phyloP scores from a whole-genome alignment of 495 filamentous ascomycete genomes.

The Daldinia grandis region DNA sequence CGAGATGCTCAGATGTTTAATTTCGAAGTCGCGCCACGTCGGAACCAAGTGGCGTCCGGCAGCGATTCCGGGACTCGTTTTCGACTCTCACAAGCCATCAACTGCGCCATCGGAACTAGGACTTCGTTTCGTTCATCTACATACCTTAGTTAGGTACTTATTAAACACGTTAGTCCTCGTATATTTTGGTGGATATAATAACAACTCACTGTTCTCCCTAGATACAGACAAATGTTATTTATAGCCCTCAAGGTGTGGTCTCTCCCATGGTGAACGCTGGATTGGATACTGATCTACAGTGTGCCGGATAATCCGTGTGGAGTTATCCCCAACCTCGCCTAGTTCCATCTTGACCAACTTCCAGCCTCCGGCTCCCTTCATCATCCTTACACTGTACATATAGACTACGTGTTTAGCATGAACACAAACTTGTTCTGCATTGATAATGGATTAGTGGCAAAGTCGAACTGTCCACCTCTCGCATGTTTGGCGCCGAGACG shows the following conservation, averaged over 20 bases:
- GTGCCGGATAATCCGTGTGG: conserved; percentile 4
- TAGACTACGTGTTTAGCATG: conserved; percentile 7
- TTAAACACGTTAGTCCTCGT: neutral
- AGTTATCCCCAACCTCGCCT: conserved; percentile 28
- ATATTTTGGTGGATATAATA: neutral
- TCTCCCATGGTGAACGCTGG: neutral
- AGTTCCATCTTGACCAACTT: conserved; percentile 27
- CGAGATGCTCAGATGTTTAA: neutral
- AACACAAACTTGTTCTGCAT: conserved; percentile 14
- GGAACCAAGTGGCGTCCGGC: conserved; percentile 6
- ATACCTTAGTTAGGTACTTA: neutral
- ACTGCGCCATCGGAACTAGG: conserved; percentile 21
- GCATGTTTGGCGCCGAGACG: conserved; percentile 3
- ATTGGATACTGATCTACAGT: conserved; percentile 3
- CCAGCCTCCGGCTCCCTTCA: conserved; percentile 14
- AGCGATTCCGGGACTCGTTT: conserved; percentile 9
- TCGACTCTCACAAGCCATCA: conserved; percentile 12
- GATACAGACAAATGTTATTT: neutral
- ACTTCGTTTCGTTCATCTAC: neutral
- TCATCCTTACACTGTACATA: conserved; percentile 2
- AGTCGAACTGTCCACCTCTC: conserved; percentile 8
- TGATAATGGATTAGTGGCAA: conserved; percentile 12
- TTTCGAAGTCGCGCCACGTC: neutral
- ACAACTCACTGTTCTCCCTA: neutral
- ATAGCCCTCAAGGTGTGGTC: neutral